Evolutionary conservation across 805 yeast genomes (phyloP).

Genomic region (Nakazawaea populi): DNA sequence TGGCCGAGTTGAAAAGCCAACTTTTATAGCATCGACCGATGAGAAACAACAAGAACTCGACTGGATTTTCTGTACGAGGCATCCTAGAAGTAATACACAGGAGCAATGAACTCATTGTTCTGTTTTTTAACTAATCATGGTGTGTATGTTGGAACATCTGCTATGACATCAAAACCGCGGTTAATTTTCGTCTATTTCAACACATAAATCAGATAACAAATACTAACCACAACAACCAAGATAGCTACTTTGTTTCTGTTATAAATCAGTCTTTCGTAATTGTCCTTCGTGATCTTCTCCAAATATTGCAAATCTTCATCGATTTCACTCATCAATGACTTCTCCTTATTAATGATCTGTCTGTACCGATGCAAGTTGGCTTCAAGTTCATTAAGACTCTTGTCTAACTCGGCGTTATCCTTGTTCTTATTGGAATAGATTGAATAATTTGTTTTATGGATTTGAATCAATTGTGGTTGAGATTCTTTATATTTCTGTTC

Average conservation of each 20-base stretch:
- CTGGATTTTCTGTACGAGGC: too few relatives aligned
- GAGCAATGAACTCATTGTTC: too few relatives aligned
- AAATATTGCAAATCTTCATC: constrained; percentile 5
- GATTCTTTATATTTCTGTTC: constrained; percentile 20
- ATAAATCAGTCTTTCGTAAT: neutral
- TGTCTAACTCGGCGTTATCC: constrained; percentile 15
- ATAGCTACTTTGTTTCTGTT: constrained; percentile 2
- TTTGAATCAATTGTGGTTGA: constrained; percentile 18
- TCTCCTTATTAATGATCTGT: constrained; percentile 7
- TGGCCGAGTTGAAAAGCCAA: too few relatives aligned
- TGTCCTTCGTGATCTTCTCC: constrained; percentile 1
- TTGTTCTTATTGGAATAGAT: neutral
- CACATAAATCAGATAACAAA: neutral
- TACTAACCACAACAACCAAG: neutral
- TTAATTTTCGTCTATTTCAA: neutral
- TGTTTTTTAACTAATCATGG: too few relatives aligned
- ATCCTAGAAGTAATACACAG: too few relatives aligned
- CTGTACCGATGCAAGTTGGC: constrained; percentile 6
- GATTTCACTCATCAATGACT: constrained; percentile 5
- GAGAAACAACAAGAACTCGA: too few relatives aligned
- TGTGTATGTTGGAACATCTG: too few relatives aligned
- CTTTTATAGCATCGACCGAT: too few relatives aligned
- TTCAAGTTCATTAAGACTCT: constrained; percentile 21
- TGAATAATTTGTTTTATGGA: constrained; percentile 17
- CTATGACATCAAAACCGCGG: too few relatives aligned